phyloP scores from a whole-genome alignment of 805 yeast genomes.

The Saccharomycopsis sp. region DNA sequence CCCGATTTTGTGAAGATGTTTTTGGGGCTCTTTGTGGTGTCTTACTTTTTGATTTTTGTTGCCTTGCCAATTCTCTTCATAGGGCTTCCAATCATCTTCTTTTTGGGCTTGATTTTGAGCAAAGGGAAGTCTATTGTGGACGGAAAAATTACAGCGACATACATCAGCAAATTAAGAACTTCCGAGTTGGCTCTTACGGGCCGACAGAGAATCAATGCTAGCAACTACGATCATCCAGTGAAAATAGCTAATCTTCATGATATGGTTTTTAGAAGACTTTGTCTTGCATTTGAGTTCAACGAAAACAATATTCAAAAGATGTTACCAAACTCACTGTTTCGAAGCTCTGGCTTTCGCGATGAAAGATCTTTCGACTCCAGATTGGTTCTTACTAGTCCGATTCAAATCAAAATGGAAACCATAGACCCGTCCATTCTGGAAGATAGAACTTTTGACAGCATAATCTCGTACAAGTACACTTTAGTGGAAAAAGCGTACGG shows the following conservation, averaged over 20 bases:
- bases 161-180: neutral
- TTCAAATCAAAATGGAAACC: constrained; percentile 5
- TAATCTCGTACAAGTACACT: constrained; percentile 10
- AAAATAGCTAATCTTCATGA: constrained; percentile 11
- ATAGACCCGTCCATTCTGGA: neutral
- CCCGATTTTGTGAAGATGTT: constrained; percentile 15
- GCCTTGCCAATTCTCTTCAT: constrained; percentile 16
- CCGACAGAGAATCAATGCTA: neutral
- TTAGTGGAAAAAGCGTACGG: constrained; percentile 9
- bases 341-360: constrained; percentile 1
- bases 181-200: neutral
- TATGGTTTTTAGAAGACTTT: constrained; percentile 7
- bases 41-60: constrained; percentile 15
- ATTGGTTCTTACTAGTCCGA: constrained; percentile 4
- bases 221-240: constrained; percentile 8
- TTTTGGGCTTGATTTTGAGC: neutral
- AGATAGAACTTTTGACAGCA: constrained; percentile 2
- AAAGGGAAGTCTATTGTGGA: constrained; percentile 6
- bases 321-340: neutral
- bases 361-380: constrained; percentile 14
- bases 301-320: constrained; percentile 13
- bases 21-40: constrained; percentile 11
- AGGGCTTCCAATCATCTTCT: constrained; percentile 9
- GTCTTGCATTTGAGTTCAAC: constrained; percentile 15
- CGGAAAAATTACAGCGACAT: neutral